Percentiles rank a stretch among this genome's conserved stretches.
Conservation (phyloP, 768 basidiomycete genomes). For the Bullera alba region DNA sequence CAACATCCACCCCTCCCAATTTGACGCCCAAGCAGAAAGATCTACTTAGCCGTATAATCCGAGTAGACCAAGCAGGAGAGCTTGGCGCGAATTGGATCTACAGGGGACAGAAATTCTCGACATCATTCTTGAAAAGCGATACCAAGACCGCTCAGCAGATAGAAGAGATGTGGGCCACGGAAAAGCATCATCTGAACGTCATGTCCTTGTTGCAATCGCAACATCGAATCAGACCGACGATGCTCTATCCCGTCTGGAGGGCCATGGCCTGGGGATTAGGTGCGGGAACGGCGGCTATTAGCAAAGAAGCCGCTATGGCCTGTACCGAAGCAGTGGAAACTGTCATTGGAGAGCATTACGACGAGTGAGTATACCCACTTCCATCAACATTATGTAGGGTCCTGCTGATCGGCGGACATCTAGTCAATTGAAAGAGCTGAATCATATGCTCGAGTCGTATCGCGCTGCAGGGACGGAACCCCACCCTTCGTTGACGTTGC, state of each 20-base stretch:
- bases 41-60: conserved; percentile 50
- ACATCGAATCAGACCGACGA: conserved; percentile 74
- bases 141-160: conserved; percentile 57
- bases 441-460: conserved; percentile 24
- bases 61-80: conserved; percentile 94
- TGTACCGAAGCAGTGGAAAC: conserved; percentile 98
- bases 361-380: conserved; percentile 60
- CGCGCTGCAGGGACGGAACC: no score
- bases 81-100: conserved; percentile 96
- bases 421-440: conserved; percentile 68
- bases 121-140: conserved; percentile 46
- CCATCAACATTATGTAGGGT: background rate
- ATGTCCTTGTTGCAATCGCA: conserved; percentile 80
- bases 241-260: conserved; percentile 76
- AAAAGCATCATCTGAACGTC: conserved; percentile 79
- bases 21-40: conserved; percentile 31
- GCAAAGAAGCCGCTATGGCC: conserved; percentile 92
- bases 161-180: conserved; percentile 95
- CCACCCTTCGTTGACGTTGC: conserved; percentile 70
- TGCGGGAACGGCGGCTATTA: conserved; percentile 74
- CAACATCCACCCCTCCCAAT: conserved; percentile 23
- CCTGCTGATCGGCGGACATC: background rate
- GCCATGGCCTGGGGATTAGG: conserved; percentile 81
- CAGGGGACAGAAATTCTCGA: conserved; percentile 70
- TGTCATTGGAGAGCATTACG: conserved; percentile 95